Conservation (phyloP, 352 stramenopile species). For the Globisporangium alternatum region DNA sequence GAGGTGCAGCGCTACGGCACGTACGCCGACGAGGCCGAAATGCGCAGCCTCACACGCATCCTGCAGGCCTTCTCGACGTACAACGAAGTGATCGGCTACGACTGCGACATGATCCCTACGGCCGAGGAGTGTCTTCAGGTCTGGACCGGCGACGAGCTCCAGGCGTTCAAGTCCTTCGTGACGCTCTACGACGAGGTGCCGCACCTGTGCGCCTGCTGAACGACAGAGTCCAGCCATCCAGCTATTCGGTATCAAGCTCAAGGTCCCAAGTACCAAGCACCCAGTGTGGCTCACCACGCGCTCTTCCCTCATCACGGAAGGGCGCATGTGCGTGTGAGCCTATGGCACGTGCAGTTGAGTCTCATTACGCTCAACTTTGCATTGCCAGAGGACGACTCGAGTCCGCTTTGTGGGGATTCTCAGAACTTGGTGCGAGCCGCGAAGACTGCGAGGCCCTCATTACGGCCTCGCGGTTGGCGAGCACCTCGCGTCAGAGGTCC, state of each 20-base stretch:
- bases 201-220: constrained; percentile 28
- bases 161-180: constrained; percentile 61
- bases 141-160: constrained; percentile 62
- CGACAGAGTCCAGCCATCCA: not conserved
- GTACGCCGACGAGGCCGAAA: constrained; percentile 30
- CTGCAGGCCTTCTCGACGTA: constrained; percentile 63
- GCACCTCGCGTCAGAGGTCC: not conserved
- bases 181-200: constrained; percentile 58
- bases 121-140: constrained; percentile 52
- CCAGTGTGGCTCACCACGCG: constrained; percentile 33
- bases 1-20: constrained; percentile 35
- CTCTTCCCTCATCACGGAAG: constrained; percentile 31
- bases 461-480: constrained; percentile 13
- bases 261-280: not conserved
- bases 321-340: not conserved
- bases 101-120: constrained; percentile 45
- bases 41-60: constrained; percentile 40
- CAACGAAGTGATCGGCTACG: constrained; percentile 44
- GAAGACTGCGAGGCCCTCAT: constrained; percentile 24
- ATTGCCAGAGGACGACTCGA: not conserved
- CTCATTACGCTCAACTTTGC: constrained; percentile 24
- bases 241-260: not conserved
- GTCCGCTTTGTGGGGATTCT: not conserved
- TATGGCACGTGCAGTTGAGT: constrained; percentile 9
- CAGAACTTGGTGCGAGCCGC: not conserved